These are phyloP conservation scores for Hygrocybe punicea DNA, from an alignment of 768 basidiomycete genomes.

Conservation along the genomic window DNA sequence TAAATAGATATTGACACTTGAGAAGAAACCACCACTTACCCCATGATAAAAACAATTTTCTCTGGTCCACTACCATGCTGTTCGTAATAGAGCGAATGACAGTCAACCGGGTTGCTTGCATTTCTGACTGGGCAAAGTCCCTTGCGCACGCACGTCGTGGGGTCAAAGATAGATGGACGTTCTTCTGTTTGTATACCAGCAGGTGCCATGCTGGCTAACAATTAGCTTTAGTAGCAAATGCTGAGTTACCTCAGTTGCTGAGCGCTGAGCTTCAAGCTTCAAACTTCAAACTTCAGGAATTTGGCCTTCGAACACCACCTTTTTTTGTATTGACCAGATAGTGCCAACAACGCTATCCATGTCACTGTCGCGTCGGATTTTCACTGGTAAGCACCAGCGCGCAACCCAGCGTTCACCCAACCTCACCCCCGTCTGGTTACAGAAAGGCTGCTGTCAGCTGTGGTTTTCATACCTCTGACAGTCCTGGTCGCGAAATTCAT, in stretches of 20 bases:
- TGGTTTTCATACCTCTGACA: slow-evolving; percentile 40
- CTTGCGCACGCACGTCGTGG: slow-evolving; percentile 58
- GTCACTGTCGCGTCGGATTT: not conserved
- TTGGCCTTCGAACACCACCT: too few species aligned
- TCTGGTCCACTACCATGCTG: slow-evolving; percentile 64
- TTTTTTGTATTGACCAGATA: too few species aligned
- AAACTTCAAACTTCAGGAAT: too few species aligned
- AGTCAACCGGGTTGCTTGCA: slow-evolving; percentile 49
- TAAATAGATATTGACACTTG: not conserved
- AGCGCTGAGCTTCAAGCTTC: too few species aligned
- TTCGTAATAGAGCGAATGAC: slow-evolving; percentile 77
- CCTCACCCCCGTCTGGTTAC: not conserved
- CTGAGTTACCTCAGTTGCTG: too few species aligned
- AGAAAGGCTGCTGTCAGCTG: slow-evolving; percentile 28
- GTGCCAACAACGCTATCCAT: too few species aligned
- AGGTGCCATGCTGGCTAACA: not conserved
- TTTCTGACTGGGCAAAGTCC: slow-evolving; percentile 72
- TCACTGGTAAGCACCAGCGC: not conserved
- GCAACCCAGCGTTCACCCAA: not conserved
- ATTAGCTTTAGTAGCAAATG: too few species aligned
- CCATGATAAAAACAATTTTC: slow-evolving; percentile 78
- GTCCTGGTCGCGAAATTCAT: slow-evolving; percentile 35
- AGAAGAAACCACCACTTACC: slow-evolving; percentile 32
- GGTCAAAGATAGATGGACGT: slow-evolving; percentile 47
- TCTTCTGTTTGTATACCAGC: not conserved